Base-by-base conservation (phyloP, 2,329 filamentous ascomycete species). In the Colletotrichum sp. region DNA sequence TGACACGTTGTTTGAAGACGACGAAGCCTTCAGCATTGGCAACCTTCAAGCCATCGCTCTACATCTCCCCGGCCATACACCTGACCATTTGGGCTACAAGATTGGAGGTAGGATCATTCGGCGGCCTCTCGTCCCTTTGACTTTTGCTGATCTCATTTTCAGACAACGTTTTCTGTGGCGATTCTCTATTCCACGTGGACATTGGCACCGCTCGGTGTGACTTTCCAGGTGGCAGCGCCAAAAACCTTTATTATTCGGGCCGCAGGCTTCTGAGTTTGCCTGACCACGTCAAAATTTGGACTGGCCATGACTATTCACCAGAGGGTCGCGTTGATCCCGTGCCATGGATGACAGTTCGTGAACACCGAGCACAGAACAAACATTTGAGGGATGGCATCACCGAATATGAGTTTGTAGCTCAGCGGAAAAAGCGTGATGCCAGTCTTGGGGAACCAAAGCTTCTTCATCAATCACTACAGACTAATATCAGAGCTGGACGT, bases 31-130 rank as follows among this genome's bases (percentile, higher is more conserved):
- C 75, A 21, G 76, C 0, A 83, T 93, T 47, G 90, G 91, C 0
- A 68, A 78, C 0, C 36, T 92, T 16, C 78, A 75, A 2, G 87
- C 81, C 1, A 82, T 78, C 4, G 89, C 86, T 0, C 78, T 92
- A 0, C 87, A 92, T 76, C 85, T 93, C 0, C 90, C 90, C 0
- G 90, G 90, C 0, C 90, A 92, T 75, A 92, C 90, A 0, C 89
- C 90, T 0, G 90, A 92, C 75, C 90, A 92, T 69, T 77, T 91
- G 16, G 90, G 90, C 0, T 93, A 93, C 74, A 80, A 82, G 38
- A 86, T 92, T 65, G 89, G 88, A 79, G 80, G 84, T 84, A 75
- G 73, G 79, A 66, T 12, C 65, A 33, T n/a, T 43, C 34, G 13
- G 29, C 8, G 5, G 29, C 9, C 29, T 27, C 43, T 24, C 15